Evolutionary conservation across 192 early-diverging fungal genomes (phyloP).

Genomic region (Linnemannia zychae): DNA sequence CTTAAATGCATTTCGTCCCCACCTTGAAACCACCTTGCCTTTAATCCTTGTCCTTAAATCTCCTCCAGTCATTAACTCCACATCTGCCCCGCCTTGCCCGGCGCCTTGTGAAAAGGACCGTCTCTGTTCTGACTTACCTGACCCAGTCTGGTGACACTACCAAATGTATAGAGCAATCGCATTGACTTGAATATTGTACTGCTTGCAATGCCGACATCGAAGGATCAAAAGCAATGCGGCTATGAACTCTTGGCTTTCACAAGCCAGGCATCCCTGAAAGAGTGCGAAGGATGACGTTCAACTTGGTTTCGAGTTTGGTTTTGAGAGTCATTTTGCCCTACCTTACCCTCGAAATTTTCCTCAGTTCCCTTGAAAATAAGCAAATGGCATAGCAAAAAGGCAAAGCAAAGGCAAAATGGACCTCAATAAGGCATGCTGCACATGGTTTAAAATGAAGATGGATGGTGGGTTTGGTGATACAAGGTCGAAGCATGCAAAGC

Average conservation of each 20-base stretch:
- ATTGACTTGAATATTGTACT: too few species aligned
- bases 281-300: neutral
- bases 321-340: neutral
- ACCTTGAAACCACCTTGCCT: too few species aligned
- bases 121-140: too few species aligned
- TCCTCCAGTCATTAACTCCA: too few species aligned
- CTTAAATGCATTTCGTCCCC: too few species aligned
- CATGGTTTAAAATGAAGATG: neutral
- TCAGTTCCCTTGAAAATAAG: conserved; percentile 5
- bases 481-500: neutral
- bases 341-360: neutral
- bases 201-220: neutral
- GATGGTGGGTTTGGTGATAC: neutral
- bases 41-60: too few species aligned
- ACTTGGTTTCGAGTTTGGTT: neutral
- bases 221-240: neutral
- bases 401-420: neutral
- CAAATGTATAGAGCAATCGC: too few species aligned
- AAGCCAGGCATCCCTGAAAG: neutral
- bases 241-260: neutral
- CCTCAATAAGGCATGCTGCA: neutral
- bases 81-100: too few species aligned
- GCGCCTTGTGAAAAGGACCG: too few species aligned
- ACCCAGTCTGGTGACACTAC: too few species aligned
- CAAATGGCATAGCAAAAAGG: neutral